Evolutionary conservation across 225 moss, liverwort and hornwort species (phyloP).

Genomic region (Marchantia paleacea): DNA sequence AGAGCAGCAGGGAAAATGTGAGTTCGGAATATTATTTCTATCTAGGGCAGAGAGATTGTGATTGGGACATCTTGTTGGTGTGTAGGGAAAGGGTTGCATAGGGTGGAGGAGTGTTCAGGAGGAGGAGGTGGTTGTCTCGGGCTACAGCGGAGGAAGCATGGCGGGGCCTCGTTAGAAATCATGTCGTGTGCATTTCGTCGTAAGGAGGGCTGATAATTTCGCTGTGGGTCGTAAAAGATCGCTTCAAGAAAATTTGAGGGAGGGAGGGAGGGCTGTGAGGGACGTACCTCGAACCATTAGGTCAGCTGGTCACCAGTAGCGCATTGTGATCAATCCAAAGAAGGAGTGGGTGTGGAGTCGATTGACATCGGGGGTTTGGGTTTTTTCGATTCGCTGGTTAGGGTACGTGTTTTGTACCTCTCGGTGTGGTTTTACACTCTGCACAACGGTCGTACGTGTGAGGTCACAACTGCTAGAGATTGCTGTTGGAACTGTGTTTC

Average conservation of each 20-base stretch:
- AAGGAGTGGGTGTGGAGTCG: conserved; percentile 24
- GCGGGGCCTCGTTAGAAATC: background rate
- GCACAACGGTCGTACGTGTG: conserved; percentile 11
- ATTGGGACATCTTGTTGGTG: conserved; percentile 6
- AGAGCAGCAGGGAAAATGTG: conserved; percentile 22
- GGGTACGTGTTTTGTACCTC: conserved; percentile 28
- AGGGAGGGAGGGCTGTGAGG: conserved; percentile 12
- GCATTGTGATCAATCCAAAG: conserved; percentile 18
- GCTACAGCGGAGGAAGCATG: conserved; percentile 5
- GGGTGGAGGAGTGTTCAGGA: background rate
- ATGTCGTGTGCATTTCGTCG: conserved; percentile 10
- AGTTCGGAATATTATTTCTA: conserved; percentile 10
- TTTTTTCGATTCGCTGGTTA: conserved; percentile 29
- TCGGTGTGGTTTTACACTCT: conserved; percentile 22
- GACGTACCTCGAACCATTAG: conserved; percentile 16
- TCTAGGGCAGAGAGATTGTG: conserved; percentile 18
- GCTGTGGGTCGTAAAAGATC: conserved; percentile 13
- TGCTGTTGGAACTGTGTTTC: conserved; percentile 25
- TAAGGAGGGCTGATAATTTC: conserved; percentile 15
- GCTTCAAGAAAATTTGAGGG: conserved; percentile 16
- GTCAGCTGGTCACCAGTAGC: conserved; percentile 15
- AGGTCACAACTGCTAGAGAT: conserved; percentile 16
- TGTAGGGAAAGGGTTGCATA: background rate
- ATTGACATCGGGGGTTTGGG: conserved; percentile 27
- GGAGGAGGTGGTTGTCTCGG: background rate